A percentile compares a stretch with the other conserved stretches of the same genome.
Conservation (phyloP, 2,329 filamentous ascomycete species). For the Colletotrichum lindemuthianum region DNA sequence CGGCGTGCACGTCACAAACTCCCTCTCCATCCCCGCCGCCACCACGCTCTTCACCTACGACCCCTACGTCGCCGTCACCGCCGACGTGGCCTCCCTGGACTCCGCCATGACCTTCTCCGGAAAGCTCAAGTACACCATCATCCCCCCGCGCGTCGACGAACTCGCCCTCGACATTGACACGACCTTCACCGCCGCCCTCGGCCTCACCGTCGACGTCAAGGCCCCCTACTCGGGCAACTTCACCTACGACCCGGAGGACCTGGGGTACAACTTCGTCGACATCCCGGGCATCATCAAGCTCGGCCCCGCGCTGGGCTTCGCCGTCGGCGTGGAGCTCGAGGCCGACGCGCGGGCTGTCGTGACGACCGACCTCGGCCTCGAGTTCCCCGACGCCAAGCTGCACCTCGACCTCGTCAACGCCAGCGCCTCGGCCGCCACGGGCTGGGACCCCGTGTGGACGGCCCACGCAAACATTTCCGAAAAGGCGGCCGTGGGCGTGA, state of each 20-base stretch:
- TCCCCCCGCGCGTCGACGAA: conserved; percentile 36
- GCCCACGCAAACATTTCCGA: conserved; percentile 42
- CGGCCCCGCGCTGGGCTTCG: conserved; percentile 34
- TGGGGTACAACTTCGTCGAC: conserved; percentile 38
- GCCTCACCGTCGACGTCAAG: conserved; percentile 36
- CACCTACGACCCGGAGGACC: conserved; percentile 28
- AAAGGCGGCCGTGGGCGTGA: conserved; percentile 37
- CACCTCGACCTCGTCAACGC: conserved; percentile 44
- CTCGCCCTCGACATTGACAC: conserved; percentile 40
- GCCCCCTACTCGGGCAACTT: conserved; percentile 37
- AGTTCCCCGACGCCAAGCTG: conserved; percentile 39
- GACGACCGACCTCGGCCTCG: conserved; percentile 37
- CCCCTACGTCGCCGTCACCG: conserved; percentile 37
- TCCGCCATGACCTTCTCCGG: conserved; percentile 39
- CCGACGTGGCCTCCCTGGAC: conserved; percentile 38
- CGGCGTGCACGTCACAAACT: conserved; percentile 38
- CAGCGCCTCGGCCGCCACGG: conserved; percentile 38
- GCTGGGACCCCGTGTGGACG: conserved; percentile 44
- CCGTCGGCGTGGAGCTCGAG: conserved; percentile 33
- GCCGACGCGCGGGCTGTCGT: conserved; percentile 30
- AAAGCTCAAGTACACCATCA: conserved; percentile 37
- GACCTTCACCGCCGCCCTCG: conserved; percentile 35
- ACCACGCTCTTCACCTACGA: conserved; percentile 36
- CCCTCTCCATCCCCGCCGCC: conserved; percentile 36
- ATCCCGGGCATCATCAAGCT: conserved; percentile 33